Percentiles rank a stretch among this genome's conserved stretches.
These are phyloP conservation scores for Roridomyces roridus DNA, from an alignment of 768 basidiomycete genomes.

Conservation along the genomic window DNA sequence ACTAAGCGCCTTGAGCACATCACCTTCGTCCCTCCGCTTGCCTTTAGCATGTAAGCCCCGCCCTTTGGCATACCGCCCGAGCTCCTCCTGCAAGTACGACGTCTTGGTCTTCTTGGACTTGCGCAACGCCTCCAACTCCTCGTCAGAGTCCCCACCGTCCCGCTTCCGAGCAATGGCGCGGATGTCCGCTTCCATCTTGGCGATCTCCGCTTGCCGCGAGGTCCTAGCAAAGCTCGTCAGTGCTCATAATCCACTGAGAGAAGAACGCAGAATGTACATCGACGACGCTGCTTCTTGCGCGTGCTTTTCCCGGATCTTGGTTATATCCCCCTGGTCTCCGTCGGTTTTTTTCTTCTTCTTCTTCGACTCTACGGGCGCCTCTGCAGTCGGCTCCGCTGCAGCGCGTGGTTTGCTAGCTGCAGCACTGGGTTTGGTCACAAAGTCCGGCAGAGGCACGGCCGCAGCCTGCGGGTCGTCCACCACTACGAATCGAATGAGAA, in stretches of 20 bases:
- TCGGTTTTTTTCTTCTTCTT: slow-evolving; percentile 36
- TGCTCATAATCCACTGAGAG: neutral
- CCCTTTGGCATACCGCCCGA: slow-evolving; percentile 78
- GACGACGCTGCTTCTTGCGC: slow-evolving; percentile 70
- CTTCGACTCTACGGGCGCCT: slow-evolving; percentile 36
- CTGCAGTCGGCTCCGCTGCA: slow-evolving; percentile 19
- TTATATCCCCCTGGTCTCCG: too few relatives aligned
- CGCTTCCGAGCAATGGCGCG: slow-evolving; percentile 73
- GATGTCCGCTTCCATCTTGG: slow-evolving; percentile 88
- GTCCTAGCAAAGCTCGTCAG: slow-evolving; percentile 44
- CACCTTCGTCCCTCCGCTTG: slow-evolving; percentile 73
- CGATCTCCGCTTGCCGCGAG: slow-evolving; percentile 76
- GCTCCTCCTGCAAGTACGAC: slow-evolving; percentile 81
- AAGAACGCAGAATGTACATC: slow-evolving; percentile 49
- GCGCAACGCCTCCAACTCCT: slow-evolving; percentile 54
- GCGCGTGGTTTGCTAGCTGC: neutral
- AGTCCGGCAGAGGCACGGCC: slow-evolving; percentile 42
- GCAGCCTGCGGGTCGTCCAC: slow-evolving; percentile 41
- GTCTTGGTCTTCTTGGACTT: slow-evolving; percentile 66
- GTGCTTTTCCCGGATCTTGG: slow-evolving; percentile 78
- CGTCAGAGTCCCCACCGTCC: slow-evolving; percentile 60
- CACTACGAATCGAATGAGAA: slow-evolving; percentile 33
- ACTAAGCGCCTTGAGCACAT: slow-evolving; percentile 70
- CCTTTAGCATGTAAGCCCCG: slow-evolving; percentile 63
- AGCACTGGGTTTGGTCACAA: slow-evolving; percentile 38